These are phyloP conservation scores for Syncephalastrum racemosum DNA, from an alignment of 371 early-diverging fungal genomes.

Conservation along the genomic window DNA sequence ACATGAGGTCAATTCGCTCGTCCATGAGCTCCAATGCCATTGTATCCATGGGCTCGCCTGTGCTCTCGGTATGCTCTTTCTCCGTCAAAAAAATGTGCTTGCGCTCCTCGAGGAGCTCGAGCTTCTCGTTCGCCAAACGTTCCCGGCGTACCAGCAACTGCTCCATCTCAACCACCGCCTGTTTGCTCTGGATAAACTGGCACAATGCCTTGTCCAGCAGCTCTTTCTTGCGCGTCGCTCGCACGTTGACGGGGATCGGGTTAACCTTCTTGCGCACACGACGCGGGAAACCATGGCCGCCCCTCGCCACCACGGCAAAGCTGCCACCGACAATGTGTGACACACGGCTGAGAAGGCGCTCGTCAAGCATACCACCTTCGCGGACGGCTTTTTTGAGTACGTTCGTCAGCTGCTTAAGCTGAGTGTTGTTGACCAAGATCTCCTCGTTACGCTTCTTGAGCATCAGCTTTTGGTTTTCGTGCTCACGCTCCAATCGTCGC, in stretches of 20 bases:
- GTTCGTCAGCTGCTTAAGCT: constrained; percentile 49
- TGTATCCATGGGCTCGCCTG: constrained; percentile 51
- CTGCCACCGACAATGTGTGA: constrained; percentile 30
- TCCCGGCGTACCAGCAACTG: constrained; percentile 56
- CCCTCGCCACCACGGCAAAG: constrained; percentile 29
- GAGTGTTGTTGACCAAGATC: constrained; percentile 49
- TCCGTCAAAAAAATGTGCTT: constrained; percentile 66
- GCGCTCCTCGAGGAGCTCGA: constrained; percentile 71
- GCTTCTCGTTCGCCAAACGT: constrained; percentile 66
- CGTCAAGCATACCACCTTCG: constrained; percentile 38
- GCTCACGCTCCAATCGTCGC: constrained; percentile 65
- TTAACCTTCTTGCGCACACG: constrained; percentile 45
- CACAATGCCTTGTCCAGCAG: constrained; percentile 61
- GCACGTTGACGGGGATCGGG: constrained; percentile 41
- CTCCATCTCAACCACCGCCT: constrained; percentile 53
- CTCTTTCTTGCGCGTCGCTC: constrained; percentile 55
- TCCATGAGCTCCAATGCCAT: constrained; percentile 71
- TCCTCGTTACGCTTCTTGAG: constrained; percentile 50
- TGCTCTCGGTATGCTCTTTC: constrained; percentile 53
- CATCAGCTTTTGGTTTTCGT: constrained; percentile 57
- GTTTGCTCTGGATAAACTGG: constrained; percentile 53
- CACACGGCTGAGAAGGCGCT: constrained; percentile 27
- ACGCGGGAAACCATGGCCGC: constrained; percentile 17
- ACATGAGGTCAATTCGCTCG: constrained; percentile 81
- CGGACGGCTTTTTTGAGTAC: constrained; percentile 44